Evolutionary conservation across 1,284 basidiomycete species (phyloP), one percentile per base, ranked within the genome.

Genomic region (Exobasidium cylindrosporum): DNA sequence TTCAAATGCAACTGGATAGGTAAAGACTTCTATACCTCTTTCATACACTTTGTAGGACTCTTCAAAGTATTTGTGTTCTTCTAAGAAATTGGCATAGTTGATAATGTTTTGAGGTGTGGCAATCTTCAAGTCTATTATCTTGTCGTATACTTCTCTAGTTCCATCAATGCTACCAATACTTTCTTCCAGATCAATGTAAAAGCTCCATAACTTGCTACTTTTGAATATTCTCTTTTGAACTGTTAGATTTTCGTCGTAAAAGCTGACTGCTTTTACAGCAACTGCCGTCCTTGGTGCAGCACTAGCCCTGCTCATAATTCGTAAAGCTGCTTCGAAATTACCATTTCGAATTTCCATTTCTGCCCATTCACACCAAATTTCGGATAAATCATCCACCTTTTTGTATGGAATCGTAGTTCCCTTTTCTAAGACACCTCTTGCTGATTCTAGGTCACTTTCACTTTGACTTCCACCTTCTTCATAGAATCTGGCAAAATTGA

Each of bases 31-130:
- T 7, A 96, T 92, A 47, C 96, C 96, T 50, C 95, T 88, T 80
- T 98, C 96, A 80, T 97, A 99, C 40, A 97, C 89, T 85, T 95
- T 97, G 87, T 98, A 98, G 77, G 90, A 91, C 77, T 98, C 96
- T 74, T 99, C 96, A 81, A 90, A 98, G 83, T 98, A 99, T 72
- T 92, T 87, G 82, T 97, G 93, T 78, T 97, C 94, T 80, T 98
- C 95, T 58, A 99, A 82, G 85, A 98, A 99, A 14, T 88, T 86
- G 0, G 96, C 94, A 71, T 96, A 98, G 81, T 99, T 98, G 81
- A 98, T 87, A 72, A 98, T 94, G 70, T 95, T 87, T 80, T 84
- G 72, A 11, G 96, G 94, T 76, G 97, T 98, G n/a, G 96, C 96
- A 63, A 99, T 98, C 68, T 93, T 90, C 66, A 99, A 85, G 74